Evolutionary conservation across 139 green algal genomes (phyloP).

Genomic region (Micromonas commoda): DNA sequence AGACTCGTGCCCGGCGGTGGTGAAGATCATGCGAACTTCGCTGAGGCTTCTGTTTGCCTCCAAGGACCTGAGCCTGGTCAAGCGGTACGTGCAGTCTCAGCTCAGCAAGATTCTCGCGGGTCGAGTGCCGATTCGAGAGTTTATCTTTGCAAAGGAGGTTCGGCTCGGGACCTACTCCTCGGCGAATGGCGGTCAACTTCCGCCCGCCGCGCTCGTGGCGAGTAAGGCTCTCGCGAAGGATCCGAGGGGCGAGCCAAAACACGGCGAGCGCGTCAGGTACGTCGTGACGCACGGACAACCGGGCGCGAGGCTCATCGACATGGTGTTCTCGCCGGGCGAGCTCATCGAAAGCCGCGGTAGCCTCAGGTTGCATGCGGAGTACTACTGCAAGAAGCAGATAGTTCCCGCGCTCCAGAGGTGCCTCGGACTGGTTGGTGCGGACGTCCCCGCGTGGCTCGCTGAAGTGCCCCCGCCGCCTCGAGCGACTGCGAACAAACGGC

Average conservation of each 20-base stretch:
- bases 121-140: constrained; percentile 66
- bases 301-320: constrained; percentile 31
- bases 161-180: constrained; percentile 35
- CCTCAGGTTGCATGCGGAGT: constrained; percentile 71
- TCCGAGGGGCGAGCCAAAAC: constrained; percentile 74
- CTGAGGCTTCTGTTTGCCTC: constrained; percentile 78
- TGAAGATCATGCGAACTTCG: constrained; percentile 75
- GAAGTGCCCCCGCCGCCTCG: constrained; percentile 10
- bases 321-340: constrained; percentile 59
- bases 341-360: constrained; percentile 53
- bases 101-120: constrained; percentile 78
- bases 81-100: constrained; percentile 71
- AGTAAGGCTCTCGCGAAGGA: constrained; percentile 67
- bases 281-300: constrained; percentile 77
- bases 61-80: constrained; percentile 58
- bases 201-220: constrained; percentile 84
- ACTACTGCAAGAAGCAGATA: constrained; percentile 96
- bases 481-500: constrained; percentile 14
- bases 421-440: constrained; percentile 76
- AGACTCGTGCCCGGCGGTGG: constrained; percentile 82
- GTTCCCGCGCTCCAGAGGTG: constrained; percentile 81
- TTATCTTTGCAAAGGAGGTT: constrained; percentile 46
- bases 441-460: constrained; percentile 67
- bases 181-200: too few relatives aligned
- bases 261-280: constrained; percentile 85